Conservation (phyloP, 805 yeast species). For the Myxozyma geophila region DNA sequence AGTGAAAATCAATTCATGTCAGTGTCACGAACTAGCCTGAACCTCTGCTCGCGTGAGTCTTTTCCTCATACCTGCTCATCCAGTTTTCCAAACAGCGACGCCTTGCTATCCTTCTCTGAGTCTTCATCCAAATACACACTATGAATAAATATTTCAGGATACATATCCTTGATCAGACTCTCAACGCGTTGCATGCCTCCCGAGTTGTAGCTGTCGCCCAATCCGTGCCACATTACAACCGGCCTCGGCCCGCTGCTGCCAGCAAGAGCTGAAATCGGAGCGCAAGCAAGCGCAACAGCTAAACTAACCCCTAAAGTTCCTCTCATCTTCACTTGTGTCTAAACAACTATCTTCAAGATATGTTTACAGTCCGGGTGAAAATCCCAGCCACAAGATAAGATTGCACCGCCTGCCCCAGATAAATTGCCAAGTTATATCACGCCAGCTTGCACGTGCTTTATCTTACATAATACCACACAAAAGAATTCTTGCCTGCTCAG, state of each 20-base stretch:
- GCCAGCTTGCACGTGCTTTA: too few relatives aligned
- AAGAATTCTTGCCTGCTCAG: not conserved
- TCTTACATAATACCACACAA: too few relatives aligned
- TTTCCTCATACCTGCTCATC: constrained; percentile 49
- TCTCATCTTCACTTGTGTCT: not conserved
- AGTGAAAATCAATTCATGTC: not conserved
- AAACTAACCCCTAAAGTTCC: not conserved
- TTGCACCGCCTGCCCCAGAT: too few relatives aligned
- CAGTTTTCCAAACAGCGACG: constrained; percentile 63
- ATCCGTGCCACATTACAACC: constrained; percentile 81
- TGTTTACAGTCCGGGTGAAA: too few relatives aligned
- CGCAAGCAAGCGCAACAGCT: not conserved
- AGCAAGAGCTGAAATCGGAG: constrained; percentile 9
- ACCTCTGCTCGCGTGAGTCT: not conserved
- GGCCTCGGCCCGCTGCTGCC: constrained; percentile 45
- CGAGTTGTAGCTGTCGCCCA: constrained; percentile 76
- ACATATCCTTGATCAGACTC: constrained; percentile 49
- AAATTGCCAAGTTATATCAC: too few relatives aligned
- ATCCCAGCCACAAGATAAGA: too few relatives aligned
- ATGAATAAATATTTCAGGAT: constrained; percentile 60
- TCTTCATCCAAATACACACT: constrained; percentile 58
- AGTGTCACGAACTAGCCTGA: not conserved
- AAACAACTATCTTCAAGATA: too few relatives aligned
- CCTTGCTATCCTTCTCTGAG: constrained; percentile 57
- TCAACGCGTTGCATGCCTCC: constrained; percentile 57